A percentile compares a stretch with the other conserved stretches of the same genome.
These are phyloP conservation scores for Maudiozyma pseudohumilis DNA, from an alignment of 805 yeast species.

Conservation along the genomic window DNA sequence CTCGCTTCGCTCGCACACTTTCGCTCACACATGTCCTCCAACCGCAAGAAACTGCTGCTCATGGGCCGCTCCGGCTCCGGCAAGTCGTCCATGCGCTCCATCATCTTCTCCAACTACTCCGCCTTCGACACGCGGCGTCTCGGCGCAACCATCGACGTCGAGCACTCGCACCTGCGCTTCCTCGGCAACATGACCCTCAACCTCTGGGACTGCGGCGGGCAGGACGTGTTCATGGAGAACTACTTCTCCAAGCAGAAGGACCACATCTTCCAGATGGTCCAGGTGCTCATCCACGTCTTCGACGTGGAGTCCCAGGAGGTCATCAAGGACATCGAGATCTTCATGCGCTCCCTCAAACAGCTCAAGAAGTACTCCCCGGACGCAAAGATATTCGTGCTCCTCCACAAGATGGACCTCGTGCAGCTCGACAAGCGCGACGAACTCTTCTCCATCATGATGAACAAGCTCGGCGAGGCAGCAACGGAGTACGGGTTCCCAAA, in stretches of 20 bases:
- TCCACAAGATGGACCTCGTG: constrained; percentile 95
- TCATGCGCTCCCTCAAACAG: constrained; percentile 71
- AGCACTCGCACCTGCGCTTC: constrained; percentile 86
- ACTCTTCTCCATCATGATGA: constrained; percentile 75
- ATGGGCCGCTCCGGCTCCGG: constrained; percentile 97
- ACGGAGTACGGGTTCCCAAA: constrained; percentile 53
- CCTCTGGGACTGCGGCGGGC: constrained; percentile 98
- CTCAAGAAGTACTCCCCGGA: constrained; percentile 77
- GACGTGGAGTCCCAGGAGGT: constrained; percentile 92
- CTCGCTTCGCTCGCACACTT: no score
- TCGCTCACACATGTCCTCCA: constrained; percentile 12
- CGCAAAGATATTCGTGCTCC: constrained; percentile 81
- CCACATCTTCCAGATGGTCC: constrained; percentile 91
- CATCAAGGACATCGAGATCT: constrained; percentile 86
- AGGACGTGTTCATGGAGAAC: constrained; percentile 92
- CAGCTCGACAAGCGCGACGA: constrained; percentile 79
- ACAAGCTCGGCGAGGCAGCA: constrained; percentile 65
- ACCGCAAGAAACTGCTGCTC: constrained; percentile 51
- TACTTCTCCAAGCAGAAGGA: constrained; percentile 81
- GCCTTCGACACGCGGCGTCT: constrained; percentile 92
- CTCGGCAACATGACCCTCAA: constrained; percentile 92
- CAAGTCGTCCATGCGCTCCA: constrained; percentile 93
- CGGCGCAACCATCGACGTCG: constrained; percentile 98
- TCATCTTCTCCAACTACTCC: constrained; percentile 89
- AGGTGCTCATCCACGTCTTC: constrained; percentile 89